phyloP scores from a whole-genome alignment of 768 basidiomycete species.

The Tylopilus rubrobrunneus region DNA sequence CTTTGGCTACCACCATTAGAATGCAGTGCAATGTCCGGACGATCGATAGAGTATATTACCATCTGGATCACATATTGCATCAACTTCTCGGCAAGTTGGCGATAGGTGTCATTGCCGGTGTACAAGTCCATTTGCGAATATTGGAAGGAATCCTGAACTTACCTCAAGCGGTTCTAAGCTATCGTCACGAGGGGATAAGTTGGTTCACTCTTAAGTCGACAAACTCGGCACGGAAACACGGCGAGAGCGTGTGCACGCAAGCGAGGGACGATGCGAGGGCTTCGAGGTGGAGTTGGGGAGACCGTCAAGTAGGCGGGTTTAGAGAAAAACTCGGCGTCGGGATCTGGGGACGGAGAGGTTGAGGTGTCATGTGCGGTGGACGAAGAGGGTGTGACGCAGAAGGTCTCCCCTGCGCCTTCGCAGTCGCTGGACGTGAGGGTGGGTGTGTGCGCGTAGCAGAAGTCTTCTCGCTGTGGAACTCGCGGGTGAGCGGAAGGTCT shows the following conservation, averaged over 20 bases:
- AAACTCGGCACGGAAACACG: constrained; percentile 94
- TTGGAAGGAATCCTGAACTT: not conserved
- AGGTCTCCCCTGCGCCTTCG: constrained; percentile 94
- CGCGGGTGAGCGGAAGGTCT: constrained; percentile 9
- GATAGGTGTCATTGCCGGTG: constrained; percentile 60
- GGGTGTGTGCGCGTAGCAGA: constrained; percentile 77
- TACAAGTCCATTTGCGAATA: constrained; percentile 30
- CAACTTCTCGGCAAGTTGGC: constrained; percentile 46
- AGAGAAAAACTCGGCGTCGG: constrained; percentile 61
- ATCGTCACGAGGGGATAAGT: not conserved
- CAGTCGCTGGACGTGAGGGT: constrained; percentile 89
- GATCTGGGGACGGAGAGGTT: constrained; percentile 1
- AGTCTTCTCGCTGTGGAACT: constrained; percentile 61
- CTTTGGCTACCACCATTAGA: constrained; percentile 10
- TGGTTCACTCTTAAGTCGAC: not conserved
- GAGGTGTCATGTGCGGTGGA: constrained; percentile 1
- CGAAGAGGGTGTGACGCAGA: constrained; percentile 55
- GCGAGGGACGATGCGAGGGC: constrained; percentile 73
- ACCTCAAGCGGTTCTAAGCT: constrained; percentile 53
- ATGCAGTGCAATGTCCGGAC: not conserved
- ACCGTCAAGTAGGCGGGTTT: constrained; percentile 84
- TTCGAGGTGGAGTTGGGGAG: constrained; percentile 95
- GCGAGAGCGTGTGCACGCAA: constrained; percentile 88
- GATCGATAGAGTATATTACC: constrained; percentile 19
- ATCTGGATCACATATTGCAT: constrained; percentile 49